These are phyloP conservation scores for Pythium graminicola DNA, from an alignment of 352 stramenopile species.

Conservation along the genomic window DNA sequence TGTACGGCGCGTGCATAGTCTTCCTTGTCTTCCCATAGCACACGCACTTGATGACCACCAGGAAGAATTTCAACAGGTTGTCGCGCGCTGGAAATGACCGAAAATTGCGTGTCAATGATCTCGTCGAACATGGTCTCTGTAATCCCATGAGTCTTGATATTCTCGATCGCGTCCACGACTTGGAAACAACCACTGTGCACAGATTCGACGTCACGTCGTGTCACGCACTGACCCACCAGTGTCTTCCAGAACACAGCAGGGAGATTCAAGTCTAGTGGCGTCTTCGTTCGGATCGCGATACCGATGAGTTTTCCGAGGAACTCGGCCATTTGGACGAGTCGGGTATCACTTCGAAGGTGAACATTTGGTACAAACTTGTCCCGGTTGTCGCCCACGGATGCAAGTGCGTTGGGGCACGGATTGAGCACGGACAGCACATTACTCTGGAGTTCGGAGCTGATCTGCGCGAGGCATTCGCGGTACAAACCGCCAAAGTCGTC, in stretches of 20 bases:
- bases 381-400: constrained; percentile 64
- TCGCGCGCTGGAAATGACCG: constrained; percentile 74
- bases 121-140: constrained; percentile 86
- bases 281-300: constrained; percentile 74
- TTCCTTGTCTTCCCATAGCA: constrained; percentile 88
- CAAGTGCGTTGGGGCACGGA: constrained; percentile 83
- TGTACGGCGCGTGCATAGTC: constrained; percentile 78
- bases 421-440: constrained; percentile 75
- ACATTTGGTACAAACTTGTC: constrained; percentile 85
- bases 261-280: constrained; percentile 71
- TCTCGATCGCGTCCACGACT: constrained; percentile 85
- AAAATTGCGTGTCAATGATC: constrained; percentile 89
- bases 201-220: constrained; percentile 71
- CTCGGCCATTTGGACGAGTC: constrained; percentile 84
- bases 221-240: constrained; percentile 62
- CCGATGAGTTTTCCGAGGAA: constrained; percentile 90
- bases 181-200: constrained; percentile 84
- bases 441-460: constrained; percentile 66
- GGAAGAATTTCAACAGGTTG: constrained; percentile 77
- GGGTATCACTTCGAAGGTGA: too few species aligned
- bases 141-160: constrained; percentile 70
- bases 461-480: constrained; percentile 89
- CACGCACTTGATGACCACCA: constrained; percentile 65
- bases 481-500: constrained; percentile 94
- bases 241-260: constrained; percentile 69